Base-by-base conservation (phyloP, 1,284 basidiomycete species). In the Sphagnurus paluster region DNA sequence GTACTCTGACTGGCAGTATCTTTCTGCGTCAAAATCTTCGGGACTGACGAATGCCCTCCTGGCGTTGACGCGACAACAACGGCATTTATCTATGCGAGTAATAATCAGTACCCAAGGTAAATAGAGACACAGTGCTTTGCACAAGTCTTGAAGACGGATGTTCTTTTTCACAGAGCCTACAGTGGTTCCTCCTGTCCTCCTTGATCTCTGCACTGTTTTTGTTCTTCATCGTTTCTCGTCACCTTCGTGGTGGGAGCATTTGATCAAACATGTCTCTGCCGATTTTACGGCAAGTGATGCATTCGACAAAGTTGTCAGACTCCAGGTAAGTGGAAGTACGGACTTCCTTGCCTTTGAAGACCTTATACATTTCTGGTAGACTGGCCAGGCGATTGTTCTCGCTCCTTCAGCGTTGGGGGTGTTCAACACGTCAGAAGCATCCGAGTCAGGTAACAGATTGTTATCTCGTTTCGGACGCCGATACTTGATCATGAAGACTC, bases 151-250 rank as follows among this genome's bases (percentile, higher is more conserved):
- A n/a, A n/a, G n/a, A n/a, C n/a, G n/a, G n/a, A n/a, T n/a, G n/a
- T 14, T 9, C 5, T 9, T 21, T 4, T 49, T 36, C 33, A n/a
- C 53, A 88, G 85, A 89, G 50, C 86, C 86, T 0, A 88, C 86
- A 0, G 77, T 85, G 0, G 72, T 89, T 0, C 86, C 85, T 0
- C 72, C 82, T 0, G 77, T 83, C 0, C 63, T 89, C 1, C 70
- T 88, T 4, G 86, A 88, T 55, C 69, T 90, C 0, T 87, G 84
- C 40, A 76, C 76, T 0, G 68, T 87, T 0, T 67, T 79, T 0
- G 75, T 89, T 9, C 56, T 87, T 5, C 87, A 88, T 52, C 72
- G 86, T 0, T 89, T 89, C 62, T 85, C 84, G 1, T 87, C 85
- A 0, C 81, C 83, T 0, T 69, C 80, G 1, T 88, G 86, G 86